Evolutionary conservation across 2,329 filamentous ascomycete species (phyloP).

Genomic region (Claviceps capensis): DNA sequence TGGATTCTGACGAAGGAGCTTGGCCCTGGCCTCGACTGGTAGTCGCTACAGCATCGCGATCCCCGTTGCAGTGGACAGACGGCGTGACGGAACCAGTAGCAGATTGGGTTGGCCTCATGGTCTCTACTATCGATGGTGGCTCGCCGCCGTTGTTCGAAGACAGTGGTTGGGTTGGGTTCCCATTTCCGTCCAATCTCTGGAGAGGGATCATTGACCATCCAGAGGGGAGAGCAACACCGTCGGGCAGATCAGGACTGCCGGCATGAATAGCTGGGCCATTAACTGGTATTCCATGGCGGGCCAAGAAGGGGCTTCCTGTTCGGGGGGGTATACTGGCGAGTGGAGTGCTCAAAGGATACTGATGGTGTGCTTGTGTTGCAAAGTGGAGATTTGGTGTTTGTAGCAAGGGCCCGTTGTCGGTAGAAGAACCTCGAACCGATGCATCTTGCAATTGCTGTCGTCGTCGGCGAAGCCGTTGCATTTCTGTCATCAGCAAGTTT

Average conservation of each 20-base stretch:
- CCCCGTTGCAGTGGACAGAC: neutral
- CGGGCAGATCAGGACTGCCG: constrained; percentile 46
- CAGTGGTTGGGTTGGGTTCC: constrained; percentile 10
- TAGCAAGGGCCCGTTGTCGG: constrained; percentile 4
- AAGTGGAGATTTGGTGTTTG: constrained; percentile 9
- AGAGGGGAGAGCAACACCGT: constrained; percentile 48
- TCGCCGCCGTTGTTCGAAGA: constrained; percentile 5
- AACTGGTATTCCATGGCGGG: constrained; percentile 32
- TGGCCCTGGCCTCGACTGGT: neutral
- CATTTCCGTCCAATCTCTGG: constrained; percentile 34
- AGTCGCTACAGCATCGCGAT: neutral
- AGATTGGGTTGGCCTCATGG: constrained; percentile 5
- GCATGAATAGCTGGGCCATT: constrained; percentile 40
- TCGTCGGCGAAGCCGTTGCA: constrained; percentile 47
- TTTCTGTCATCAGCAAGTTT: constrained; percentile 52
- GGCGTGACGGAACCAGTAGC: neutral
- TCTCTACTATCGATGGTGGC: constrained; percentile 8
- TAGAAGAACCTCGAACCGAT: constrained; percentile 9
- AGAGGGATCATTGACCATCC: constrained; percentile 54
- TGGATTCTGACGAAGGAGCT: neutral
- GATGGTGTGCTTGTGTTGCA: constrained; percentile 9
- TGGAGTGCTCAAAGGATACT: constrained; percentile 9
- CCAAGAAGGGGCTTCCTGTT: constrained; percentile 27
- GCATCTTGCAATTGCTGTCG: constrained; percentile 25
- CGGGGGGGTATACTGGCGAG: constrained; percentile 19